Base-by-base conservation (phyloP, 2,329 filamentous ascomycete genomes). In the Sporothrix pallida region DNA sequence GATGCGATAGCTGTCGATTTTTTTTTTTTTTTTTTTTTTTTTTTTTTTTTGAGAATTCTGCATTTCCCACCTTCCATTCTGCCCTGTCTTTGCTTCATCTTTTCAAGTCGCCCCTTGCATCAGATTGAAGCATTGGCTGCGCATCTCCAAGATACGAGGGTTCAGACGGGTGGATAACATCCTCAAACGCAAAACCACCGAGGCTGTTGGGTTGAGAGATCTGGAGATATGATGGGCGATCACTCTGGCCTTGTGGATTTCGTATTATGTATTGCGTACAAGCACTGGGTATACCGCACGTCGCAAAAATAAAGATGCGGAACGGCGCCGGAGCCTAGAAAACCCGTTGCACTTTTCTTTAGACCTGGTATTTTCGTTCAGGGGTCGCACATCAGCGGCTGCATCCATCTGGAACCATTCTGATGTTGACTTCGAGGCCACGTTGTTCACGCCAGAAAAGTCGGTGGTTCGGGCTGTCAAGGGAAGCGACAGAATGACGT, bases 401-500 rank as follows among this genome's bases (percentile, higher is more conserved):
- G 31, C 31, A 37, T 37, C 31, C 31, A 37, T 37, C 31, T 37
- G 2, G 58, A 62, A n/a, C 42, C 31, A n/a, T 17, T 62, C 31
- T 62, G 31, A 62, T 42, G 37, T 42, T 6, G 8, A 17, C 13
- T 23, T 62, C 58, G 15, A 62, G 58, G 58, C 58, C 26, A 46
- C n/a, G 17, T 23, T 65, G 60, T 46, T 13, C 31, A 37, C 31
- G 31, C 5, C 23, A 26, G 7, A 37, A 37, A 37, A 37, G 10
- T 37, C 56, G 20, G 52, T 4, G 23, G 20, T n/a, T 56, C 52
- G 56, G 56, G 15, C 37, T 20, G 60, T 42, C 60, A 44, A 12
- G 60, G 50, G 31, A 52, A 42, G 37, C 42, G 60, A 65, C 37
- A 46, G n/a, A 46, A 46, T 65, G 60, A 23, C 37, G 60, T 65